Conservation (phyloP, 176 grass and related monocot species). For the Carex littledalei region DNA sequence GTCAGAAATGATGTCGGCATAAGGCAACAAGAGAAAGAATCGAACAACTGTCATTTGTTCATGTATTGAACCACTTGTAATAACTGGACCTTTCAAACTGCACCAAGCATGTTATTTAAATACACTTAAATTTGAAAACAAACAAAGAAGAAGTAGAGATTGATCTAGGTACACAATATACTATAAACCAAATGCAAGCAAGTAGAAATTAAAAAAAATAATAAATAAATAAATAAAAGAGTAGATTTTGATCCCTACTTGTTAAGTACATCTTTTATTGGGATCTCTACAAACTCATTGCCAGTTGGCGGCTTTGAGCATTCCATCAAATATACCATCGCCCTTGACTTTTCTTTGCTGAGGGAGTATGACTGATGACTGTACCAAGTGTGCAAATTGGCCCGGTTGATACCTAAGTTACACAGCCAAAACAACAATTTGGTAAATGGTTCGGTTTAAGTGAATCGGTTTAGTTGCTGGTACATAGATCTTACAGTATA, state of each 20-base stretch:
- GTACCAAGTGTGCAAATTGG: neutral
- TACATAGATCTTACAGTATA: neutral
- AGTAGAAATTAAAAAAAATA: neutral
- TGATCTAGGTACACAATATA: neutral
- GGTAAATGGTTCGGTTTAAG: too few relatives aligned
- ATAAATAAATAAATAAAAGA: neutral
- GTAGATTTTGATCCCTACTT: neutral
- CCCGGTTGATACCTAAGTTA: neutral
- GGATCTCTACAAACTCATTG: neutral
- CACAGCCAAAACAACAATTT: neutral
- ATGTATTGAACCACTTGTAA: neutral
- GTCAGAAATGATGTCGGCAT: slow-evolving; percentile 3
- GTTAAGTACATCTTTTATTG: neutral
- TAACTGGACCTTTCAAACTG: neutral
- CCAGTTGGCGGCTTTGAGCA: neutral
- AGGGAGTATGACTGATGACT: neutral
- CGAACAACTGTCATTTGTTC: neutral
- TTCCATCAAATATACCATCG: slow-evolving; percentile 5
- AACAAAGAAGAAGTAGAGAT: neutral
- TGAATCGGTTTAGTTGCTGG: neutral
- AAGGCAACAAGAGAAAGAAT: slow-evolving; percentile 20
- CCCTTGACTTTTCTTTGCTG: slow-evolving; percentile 8
- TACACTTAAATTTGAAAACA: neutral
- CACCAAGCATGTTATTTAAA: neutral
- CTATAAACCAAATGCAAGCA: neutral